Base-by-base conservation (phyloP, 2,329 filamentous ascomycete genomes). In the Diaporthe sp. region DNA sequence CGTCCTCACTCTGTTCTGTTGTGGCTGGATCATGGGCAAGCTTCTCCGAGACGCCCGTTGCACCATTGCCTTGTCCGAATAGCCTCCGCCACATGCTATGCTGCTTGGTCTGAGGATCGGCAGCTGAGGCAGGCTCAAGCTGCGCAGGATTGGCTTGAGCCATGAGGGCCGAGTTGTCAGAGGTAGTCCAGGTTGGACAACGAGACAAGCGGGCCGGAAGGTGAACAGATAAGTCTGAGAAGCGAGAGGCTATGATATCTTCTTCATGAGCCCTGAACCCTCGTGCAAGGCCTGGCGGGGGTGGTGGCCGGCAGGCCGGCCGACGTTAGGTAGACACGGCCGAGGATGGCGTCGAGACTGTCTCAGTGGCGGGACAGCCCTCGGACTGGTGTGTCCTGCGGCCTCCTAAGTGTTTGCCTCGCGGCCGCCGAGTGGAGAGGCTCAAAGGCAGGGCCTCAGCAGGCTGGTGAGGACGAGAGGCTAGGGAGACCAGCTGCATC, bases 1-100 rank as follows among this genome's bases (percentile, higher is more conserved):
- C 84, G 70, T 80, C 80, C 71, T 79, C 80, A 17, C 46, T 34
- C 28, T 77, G 78, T 65, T 80, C 79, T 80, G 34, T 79, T 80
- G 34, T 79, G 76, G 42, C 83, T 82, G 19, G 82, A 76, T 9
- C 61, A 49, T 73, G 67, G 51, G 75, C 78, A 65, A 75, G 65
- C 79, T 82, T 75, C 79, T 82, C 76, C 13, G 72, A 25, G 4
- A 31, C n/a, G 60, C 22, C 72, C 73, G 77, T 53, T 61, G 76
- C 34, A 76, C 79, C 74, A 75, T 78, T 78, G 44, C 80, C 79
- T 60, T 79, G 75, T 31, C 79, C 78, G 31, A 79, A 78, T 4
- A 79, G 31, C 67, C 78, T 79, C 61, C 79, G 78, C 80, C 80
- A 82, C n/a, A 80, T 57, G 62, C 78, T 80, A 46, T 78, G 78